Percentiles rank a stretch among this genome's conserved stretches.
phyloP scores from a whole-genome alignment of 2,329 filamentous ascomycete species.

The Penicillium brasilianum region DNA sequence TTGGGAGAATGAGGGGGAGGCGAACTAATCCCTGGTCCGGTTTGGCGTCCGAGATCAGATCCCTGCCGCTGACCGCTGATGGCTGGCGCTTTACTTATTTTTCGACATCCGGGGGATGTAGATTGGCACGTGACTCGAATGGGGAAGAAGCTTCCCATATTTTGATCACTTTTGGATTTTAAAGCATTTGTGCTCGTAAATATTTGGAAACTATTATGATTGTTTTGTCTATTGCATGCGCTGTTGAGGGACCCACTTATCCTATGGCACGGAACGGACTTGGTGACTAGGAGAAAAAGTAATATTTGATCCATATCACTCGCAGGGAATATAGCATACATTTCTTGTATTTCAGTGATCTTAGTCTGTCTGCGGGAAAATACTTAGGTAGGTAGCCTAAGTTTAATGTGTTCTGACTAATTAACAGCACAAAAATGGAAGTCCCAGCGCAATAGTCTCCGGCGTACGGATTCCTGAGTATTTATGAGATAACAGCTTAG shows the following conservation, averaged over 20 bases:
- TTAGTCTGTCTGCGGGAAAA: background rate
- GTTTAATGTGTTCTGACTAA: background rate
- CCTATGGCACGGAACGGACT: background rate
- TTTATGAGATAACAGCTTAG: background rate
- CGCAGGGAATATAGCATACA: background rate
- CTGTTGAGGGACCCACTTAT: background rate
- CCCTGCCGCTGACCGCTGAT: constrained; percentile 9
- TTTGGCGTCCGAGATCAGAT: constrained; percentile 11
- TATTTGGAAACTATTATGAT: background rate
- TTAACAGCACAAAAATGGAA: background rate
- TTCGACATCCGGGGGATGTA: background rate
- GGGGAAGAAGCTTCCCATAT: background rate
- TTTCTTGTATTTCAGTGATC: background rate
- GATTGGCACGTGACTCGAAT: constrained; percentile 1
- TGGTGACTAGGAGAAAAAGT: background rate
- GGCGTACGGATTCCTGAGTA: background rate
- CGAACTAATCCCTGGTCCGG: constrained; percentile 9
- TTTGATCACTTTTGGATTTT: background rate
- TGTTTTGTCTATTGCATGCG: background rate
- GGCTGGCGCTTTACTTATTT: background rate
- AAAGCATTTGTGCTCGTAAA: background rate
- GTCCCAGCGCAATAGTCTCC: background rate
- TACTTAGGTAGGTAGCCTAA: background rate
- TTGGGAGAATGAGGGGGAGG: constrained; percentile 7
- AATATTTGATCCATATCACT: background rate